Evolutionary conservation across 148 eudicot genomes (phyloP).

Genomic region (Euryodendron excelsum): DNA sequence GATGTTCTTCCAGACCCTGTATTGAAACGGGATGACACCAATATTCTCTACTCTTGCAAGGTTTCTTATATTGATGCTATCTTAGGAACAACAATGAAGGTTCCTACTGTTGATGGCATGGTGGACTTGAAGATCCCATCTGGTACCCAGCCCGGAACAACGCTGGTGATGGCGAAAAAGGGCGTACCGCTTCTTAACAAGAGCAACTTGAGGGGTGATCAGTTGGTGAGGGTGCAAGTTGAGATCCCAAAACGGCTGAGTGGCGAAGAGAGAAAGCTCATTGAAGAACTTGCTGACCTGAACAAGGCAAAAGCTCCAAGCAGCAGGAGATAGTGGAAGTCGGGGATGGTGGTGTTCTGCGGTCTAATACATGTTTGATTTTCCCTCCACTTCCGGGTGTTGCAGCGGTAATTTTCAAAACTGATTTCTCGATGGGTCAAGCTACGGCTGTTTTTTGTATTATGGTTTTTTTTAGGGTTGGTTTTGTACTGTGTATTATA

Average conservation of each 20-base stretch:
- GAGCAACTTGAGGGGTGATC: slow-evolving; percentile 79
- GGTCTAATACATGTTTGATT: background rate
- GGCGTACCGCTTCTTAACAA: slow-evolving; percentile 84
- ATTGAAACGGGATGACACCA: slow-evolving; percentile 76
- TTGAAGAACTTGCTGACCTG: slow-evolving; percentile 75
- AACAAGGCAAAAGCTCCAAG: slow-evolving; percentile 67
- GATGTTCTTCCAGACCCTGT: slow-evolving; percentile 72
- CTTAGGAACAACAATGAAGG: slow-evolving; percentile 71
- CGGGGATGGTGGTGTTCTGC: background rate
- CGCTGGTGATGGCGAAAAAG: slow-evolving; percentile 86
- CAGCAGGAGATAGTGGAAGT: slow-evolving; percentile 43
- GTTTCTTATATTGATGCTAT: slow-evolving; percentile 86
- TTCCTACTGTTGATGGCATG: slow-evolving; percentile 83
- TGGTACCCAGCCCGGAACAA: slow-evolving; percentile 90
- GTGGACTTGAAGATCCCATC: slow-evolving; percentile 88
- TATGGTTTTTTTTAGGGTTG: background rate
- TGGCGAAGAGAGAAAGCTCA: slow-evolving; percentile 75
- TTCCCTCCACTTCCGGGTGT: background rate
- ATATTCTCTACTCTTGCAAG: slow-evolving; percentile 83
- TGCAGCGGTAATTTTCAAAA: background rate
- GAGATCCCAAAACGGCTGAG: slow-evolving; percentile 88
- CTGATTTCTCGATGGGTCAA: background rate
- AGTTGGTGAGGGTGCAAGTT: slow-evolving; percentile 78
- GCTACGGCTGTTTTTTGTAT: background rate
- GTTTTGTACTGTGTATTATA: background rate